phyloP scores from a whole-genome alignment of 768 basidiomycete species.

The Hypholoma sublateritium region DNA sequence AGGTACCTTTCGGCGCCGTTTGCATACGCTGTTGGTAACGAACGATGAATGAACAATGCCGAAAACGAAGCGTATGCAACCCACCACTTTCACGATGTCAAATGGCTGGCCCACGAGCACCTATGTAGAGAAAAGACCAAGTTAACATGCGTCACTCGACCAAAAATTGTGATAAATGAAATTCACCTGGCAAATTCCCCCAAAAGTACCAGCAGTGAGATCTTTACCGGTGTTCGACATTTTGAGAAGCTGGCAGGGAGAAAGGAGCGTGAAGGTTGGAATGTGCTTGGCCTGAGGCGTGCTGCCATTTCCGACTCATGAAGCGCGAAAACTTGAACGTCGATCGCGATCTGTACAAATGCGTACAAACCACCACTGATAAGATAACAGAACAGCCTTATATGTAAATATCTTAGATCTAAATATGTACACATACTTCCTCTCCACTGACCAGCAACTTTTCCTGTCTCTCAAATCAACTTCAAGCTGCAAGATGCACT shows the following conservation, averaged over 20 bases:
- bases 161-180: background rate
- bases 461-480: background rate
- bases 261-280: slow-evolving; percentile 3
- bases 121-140: slow-evolving; percentile 33
- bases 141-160: slow-evolving; percentile 14
- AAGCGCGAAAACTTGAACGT: background rate
- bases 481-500: background rate
- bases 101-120: slow-evolving; percentile 93
- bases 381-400: slow-evolving; percentile 21
- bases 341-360: slow-evolving; percentile 23
- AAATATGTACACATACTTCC: slow-evolving; percentile 12
- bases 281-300: slow-evolving; percentile 3
- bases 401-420: slow-evolving; percentile 9
- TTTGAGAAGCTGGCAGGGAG: slow-evolving; percentile 7
- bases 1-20: slow-evolving; percentile 89
- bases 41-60: background rate
- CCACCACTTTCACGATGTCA: slow-evolving; percentile 95
- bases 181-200: slow-evolving; percentile 81
- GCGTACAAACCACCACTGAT: slow-evolving; percentile 28
- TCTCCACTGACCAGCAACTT: background rate
- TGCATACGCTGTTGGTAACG: slow-evolving; percentile 75
- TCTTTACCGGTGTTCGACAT: slow-evolving; percentile 81
- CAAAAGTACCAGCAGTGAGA: slow-evolving; percentile 85
- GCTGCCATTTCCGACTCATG: background rate
- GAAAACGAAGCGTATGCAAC: slow-evolving; percentile 28